Conservation (phyloP, 768 basidiomycete species). For the Termitomyces sp. region DNA sequence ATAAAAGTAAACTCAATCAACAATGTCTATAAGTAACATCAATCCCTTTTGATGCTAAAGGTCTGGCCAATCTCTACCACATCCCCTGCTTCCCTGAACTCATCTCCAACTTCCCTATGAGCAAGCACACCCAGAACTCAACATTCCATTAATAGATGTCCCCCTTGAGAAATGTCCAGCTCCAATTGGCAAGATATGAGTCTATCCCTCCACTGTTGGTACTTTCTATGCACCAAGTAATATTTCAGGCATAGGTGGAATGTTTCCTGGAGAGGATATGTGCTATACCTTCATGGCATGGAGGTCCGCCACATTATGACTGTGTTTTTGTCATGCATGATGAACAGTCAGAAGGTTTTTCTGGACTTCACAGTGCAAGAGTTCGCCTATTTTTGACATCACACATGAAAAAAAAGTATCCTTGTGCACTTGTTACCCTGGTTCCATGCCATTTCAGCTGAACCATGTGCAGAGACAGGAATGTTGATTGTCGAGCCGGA, state of each 20-base stretch:
- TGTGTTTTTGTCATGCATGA: constrained; percentile 1
- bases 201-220: constrained; percentile 4
- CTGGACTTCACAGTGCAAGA: constrained; percentile 21
- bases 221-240: not conserved
- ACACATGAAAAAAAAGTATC: constrained; percentile 13
- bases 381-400: constrained; percentile 4
- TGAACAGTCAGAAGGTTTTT: not conserved
- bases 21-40: not conserved
- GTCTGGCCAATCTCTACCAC: not conserved
- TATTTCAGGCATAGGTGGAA: not conserved
- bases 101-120: constrained; percentile 16
- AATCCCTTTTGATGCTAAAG: not conserved
- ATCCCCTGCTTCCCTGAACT: constrained; percentile 1
- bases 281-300: not conserved
- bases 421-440: constrained; percentile 24
- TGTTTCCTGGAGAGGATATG: constrained; percentile 4
- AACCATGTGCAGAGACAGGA: constrained; percentile 19
- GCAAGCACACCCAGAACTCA: constrained; percentile 14
- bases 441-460: constrained; percentile 14
- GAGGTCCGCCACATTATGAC: not conserved
- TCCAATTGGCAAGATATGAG: not conserved
- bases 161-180: not conserved
- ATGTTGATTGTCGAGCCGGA: constrained; percentile 25
- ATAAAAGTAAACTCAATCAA: not conserved
- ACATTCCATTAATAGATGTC: not conserved